Evolutionary conservation across 176 grass and related monocot genomes (phyloP).

Genomic region (Luzula sylvatica): DNA sequence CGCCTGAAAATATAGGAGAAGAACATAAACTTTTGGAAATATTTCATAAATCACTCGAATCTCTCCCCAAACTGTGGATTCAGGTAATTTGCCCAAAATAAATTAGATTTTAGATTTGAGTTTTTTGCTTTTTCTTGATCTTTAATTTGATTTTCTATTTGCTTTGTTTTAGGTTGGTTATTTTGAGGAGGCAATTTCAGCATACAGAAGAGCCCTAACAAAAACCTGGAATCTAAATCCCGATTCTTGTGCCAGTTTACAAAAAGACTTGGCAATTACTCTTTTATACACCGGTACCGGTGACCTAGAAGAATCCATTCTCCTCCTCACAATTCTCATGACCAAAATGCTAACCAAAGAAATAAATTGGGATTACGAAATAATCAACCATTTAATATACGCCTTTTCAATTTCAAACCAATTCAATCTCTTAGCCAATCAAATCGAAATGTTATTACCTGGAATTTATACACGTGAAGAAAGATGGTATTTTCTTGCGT

Average conservation of each 20-base stretch:
- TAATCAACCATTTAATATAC: constrained; percentile 82
- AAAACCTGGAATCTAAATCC: constrained; percentile 74
- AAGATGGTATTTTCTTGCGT: constrained; percentile 92
- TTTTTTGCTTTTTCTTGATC: not conserved
- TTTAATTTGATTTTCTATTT: not conserved
- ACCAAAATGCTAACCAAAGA: constrained; percentile 59
- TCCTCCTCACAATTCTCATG: constrained; percentile 60
- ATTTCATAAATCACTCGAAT: constrained; percentile 75
- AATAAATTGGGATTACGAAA: constrained; percentile 80
- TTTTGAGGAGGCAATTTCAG: constrained; percentile 67
- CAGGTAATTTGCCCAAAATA: no score
- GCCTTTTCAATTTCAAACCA: constrained; percentile 72
- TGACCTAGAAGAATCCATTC: constrained; percentile 70
- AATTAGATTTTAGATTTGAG: not conserved
- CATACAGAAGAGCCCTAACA: constrained; percentile 57
- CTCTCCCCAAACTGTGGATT: constrained; percentile 84
- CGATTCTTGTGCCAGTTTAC: constrained; percentile 53
- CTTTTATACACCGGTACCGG: constrained; percentile 61
- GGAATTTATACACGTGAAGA: constrained; percentile 68
- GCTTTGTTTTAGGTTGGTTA: constrained; percentile 30
- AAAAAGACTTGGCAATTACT: constrained; percentile 73
- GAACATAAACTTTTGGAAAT: constrained; percentile 77
- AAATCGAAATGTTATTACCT: constrained; percentile 79
- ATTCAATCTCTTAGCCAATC: constrained; percentile 56
- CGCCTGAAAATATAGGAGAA: constrained; percentile 50